Base-by-base conservation (phyloP, 805 yeast genomes). In the Tetrapisispora taiwanensis region DNA sequence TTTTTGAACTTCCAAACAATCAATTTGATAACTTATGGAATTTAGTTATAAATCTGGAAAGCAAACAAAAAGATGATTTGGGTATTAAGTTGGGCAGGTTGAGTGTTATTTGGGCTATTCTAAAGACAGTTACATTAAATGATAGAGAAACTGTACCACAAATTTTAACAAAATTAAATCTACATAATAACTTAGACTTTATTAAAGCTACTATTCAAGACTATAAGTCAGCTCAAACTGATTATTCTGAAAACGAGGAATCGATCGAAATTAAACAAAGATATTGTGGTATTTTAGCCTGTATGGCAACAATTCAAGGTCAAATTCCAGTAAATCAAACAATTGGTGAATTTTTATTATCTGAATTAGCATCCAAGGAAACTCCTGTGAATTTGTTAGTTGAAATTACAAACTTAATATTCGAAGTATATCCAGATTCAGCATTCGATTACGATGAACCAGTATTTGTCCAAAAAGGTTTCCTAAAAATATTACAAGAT, bases 351-450 rank as follows among this genome's bases (percentile, higher is more conserved):
- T 72, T 75, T 48, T 62, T 79, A 30, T 33, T 69, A 43, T 52
- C 58, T 33, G 45, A 63, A 47, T 47, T 73, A 19, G 39, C 44
- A 8, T 40, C 49, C 9, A 26, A 42, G 19, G 40, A 53, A 31
- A 33, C 63, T 3, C 56, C 67, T 1, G 58, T 69, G 1, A 72
- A 68, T 47, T 60, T 78, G 10, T 64, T 78, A 5, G 61, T 78
- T 34, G 90, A 82, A 48, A 66, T 81, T 22, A 61, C 85, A 19
- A 81, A 85, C 54, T 67, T 76, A 2, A 55, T 88, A 6, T 86
- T 78, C 62, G 96, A 87, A 47, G 69, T 88, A 7, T 92, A 82
- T 63, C 84, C 84, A 13, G 97, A 92, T 64, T 73, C 73, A 31
- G 66, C 60, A 4, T 82, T 71, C 53, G 73, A 69, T 14, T 88